Evolutionary conservation across 192 early-diverging fungal species (phyloP), one percentile per base, ranked within the genome.

Genomic region (Coemansia sp.): DNA sequence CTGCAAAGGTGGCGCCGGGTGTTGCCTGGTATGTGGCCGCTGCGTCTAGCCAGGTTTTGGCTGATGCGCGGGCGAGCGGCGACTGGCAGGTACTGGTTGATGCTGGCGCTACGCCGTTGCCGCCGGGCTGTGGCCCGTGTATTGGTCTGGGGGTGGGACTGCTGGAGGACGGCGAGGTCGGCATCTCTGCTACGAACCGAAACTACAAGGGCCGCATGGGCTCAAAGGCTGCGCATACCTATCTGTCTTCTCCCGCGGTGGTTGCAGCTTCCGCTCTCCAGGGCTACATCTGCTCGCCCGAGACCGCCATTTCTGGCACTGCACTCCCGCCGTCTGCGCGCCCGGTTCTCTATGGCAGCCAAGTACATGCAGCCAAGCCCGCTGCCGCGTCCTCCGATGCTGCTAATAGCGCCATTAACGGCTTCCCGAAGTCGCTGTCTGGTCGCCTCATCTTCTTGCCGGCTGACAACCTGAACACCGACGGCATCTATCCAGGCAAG

Each of bases 201-300:
- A 99, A 99, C 73, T 99, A 93, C 83, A 99, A 99, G 84, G 97
- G 97, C 50, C 88, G 97, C 14, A 99, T 99, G 97, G 97, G 97
- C 43, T 93, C 93, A 20, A 93, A 93, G 48, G 85, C 72, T 35
- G 94, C 97, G 0, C 85, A 92, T 61, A 94, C 97, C 0, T 99
- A 99, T 66, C 86, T 99, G 42, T 89, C 95, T 4, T 96, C 94
- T 1, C 96, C 96, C 63, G 93, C 94, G 35, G 94, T 99, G 0
- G 97, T 99, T 3, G 94, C 97, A 6, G 94, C 94, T 8, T 95
- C 94, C 35, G 97, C 97, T 1, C 73, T 96, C 6, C 78, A 86
- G 59, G 97, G 97, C 26, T 87, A 87, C 58, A 97, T 99, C 56
- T 86, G 84, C 73, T 86, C 85, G 14, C 88, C 85, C 4, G 72